Evolutionary conservation across 345 rosid genomes (phyloP).

Genomic region (Pugionium dolabratum): DNA sequence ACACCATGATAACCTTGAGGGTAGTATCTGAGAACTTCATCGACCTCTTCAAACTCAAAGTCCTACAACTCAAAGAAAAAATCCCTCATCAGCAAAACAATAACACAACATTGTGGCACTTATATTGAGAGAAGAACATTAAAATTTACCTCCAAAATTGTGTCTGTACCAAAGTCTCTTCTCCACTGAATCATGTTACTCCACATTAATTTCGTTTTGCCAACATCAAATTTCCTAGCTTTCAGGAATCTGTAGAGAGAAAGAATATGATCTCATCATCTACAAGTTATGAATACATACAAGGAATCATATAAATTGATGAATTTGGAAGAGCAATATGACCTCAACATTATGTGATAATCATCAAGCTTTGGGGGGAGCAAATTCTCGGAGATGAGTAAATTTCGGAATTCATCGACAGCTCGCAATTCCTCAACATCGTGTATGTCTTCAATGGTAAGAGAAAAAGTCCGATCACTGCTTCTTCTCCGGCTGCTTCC

Average conservation of each 20-base stretch:
- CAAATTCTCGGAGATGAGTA: slow-evolving; percentile 58
- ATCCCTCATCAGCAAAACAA: slow-evolving; percentile 16
- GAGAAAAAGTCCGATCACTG: slow-evolving; percentile 42
- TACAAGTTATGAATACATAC: background rate
- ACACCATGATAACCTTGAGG: slow-evolving; percentile 97
- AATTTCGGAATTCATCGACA: slow-evolving; percentile 68
- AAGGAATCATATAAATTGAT: background rate
- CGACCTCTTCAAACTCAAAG: slow-evolving; percentile 75
- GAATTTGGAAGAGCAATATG: slow-evolving; percentile 9
- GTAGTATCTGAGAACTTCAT: slow-evolving; percentile 73
- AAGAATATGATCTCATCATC: background rate
- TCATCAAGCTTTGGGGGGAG: slow-evolving; percentile 71
- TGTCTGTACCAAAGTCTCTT: slow-evolving; percentile 80
- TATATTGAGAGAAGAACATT: background rate
- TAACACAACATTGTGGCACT: background rate
- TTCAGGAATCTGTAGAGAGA: slow-evolving; percentile 63
- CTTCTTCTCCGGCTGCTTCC: slow-evolving; percentile 53
- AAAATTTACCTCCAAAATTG: slow-evolving; percentile 65
- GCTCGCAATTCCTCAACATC: slow-evolving; percentile 68
- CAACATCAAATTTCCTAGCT: slow-evolving; percentile 89
- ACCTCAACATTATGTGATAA: slow-evolving; percentile 81
- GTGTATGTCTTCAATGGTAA: slow-evolving; percentile 75
- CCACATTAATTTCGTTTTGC: slow-evolving; percentile 84
- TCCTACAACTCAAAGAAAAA: slow-evolving; percentile 50
- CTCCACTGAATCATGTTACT: slow-evolving; percentile 89